Evolutionary conservation across 2,329 filamentous ascomycete species (phyloP).

Genomic region (Teratosphaeria pseudoeucalypti): DNA sequence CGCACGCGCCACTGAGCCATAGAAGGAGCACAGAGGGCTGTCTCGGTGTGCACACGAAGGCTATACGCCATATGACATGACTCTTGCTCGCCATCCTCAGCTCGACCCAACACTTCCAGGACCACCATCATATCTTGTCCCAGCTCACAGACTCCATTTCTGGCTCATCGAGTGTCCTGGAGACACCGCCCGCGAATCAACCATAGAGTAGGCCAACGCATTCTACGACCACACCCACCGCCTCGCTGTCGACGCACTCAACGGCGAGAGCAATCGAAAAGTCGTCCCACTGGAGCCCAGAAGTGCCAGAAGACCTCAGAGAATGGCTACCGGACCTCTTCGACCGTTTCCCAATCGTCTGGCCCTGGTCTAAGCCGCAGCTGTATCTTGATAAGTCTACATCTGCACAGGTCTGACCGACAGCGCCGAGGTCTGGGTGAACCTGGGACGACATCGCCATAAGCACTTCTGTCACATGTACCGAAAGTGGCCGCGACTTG

Average conservation of each 20-base stretch:
- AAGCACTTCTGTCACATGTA: too few relatives aligned
- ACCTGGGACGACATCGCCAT: too few relatives aligned
- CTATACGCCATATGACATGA: neutral
- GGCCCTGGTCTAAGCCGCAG: slow-evolving; percentile 27
- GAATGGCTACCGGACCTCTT: slow-evolving; percentile 25
- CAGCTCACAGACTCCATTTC: too few relatives aligned
- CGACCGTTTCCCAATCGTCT: slow-evolving; percentile 42
- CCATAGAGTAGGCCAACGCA: slow-evolving; percentile 14
- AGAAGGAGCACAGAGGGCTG: neutral
- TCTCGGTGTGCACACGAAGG: neutral
- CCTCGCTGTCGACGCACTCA: slow-evolving; percentile 16
- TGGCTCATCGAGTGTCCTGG: too few relatives aligned
- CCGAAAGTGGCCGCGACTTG: too few relatives aligned
- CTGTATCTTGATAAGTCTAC: too few relatives aligned
- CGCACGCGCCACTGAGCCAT: neutral
- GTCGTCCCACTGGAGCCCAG: slow-evolving; percentile 21
- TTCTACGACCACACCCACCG: slow-evolving; percentile 14
- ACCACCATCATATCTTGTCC: neutral
- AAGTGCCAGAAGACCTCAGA: slow-evolving; percentile 22
- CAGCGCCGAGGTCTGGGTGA: too few relatives aligned
- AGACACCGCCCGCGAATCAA: neutral
- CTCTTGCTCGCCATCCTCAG: neutral
- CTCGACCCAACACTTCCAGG: neutral
- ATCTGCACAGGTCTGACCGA: too few relatives aligned
- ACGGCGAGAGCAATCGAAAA: slow-evolving; percentile 17